Evolutionary conservation across 805 yeast species (phyloP).

Genomic region (Candida ovalis): DNA sequence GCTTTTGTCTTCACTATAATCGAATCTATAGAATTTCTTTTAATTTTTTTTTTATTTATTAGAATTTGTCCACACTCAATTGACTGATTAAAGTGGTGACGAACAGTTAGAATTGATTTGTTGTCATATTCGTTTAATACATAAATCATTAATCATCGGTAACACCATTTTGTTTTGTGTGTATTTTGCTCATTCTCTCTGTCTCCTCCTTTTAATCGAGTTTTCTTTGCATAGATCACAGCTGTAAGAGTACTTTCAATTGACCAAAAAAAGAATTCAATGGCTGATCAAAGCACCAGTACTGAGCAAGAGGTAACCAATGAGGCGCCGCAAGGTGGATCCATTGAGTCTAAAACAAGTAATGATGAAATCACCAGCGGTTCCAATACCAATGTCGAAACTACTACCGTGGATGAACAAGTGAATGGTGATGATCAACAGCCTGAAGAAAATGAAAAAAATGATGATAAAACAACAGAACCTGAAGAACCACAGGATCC

Average conservation of each 20-base stretch:
- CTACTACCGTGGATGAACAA: background rate
- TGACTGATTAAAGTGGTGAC: background rate
- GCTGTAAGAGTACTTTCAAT: too few relatives aligned
- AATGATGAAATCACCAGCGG: background rate
- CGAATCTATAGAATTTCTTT: too few relatives aligned
- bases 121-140: too few relatives aligned
- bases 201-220: background rate
- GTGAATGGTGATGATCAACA: background rate
- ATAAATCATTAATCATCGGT: too few relatives aligned
- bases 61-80: background rate
- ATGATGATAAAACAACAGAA: background rate
- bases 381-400: background rate
- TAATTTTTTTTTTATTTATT: too few relatives aligned
- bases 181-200: too few relatives aligned
- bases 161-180: too few relatives aligned
- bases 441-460: background rate
- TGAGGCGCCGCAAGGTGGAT: conserved; percentile 1
- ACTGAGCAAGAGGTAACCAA: background rate
- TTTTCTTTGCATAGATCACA: background rate
- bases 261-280: background rate
- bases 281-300: background rate
- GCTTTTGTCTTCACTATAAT: too few relatives aligned
- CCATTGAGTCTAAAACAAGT: background rate
- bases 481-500: too few relatives aligned
- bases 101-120: too few relatives aligned